A percentile compares a stretch with the other conserved stretches of the same genome.
Conservation (phyloP, 1,139 yeast species). For the Neolecta irregularis region DNA sequence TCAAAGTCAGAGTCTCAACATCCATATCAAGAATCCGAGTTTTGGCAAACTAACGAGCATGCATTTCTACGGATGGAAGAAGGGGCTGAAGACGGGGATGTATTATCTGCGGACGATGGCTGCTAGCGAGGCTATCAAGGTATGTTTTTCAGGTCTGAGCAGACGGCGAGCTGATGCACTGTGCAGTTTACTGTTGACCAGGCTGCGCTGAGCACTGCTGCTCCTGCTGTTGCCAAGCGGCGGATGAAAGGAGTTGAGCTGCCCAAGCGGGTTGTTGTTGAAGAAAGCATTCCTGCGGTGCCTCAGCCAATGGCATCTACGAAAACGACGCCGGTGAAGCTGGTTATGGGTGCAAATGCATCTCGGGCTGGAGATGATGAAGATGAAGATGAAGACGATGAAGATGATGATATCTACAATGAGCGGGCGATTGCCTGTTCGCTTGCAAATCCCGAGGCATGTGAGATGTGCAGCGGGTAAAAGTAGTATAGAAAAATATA, state of each 20-base stretch:
- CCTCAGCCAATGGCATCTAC: constrained; percentile 9
- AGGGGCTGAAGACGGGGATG: constrained; percentile 96
- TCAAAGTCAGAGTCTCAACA: constrained; percentile 84
- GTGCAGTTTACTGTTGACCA: constrained; percentile 68
- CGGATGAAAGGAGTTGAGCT: constrained; percentile 17
- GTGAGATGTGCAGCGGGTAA: constrained; percentile 98
- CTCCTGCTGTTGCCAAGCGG: constrained; percentile 21
- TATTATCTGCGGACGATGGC: constrained; percentile 92
- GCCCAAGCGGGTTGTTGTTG: constrained; percentile 19
- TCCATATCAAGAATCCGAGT: constrained; percentile 72
- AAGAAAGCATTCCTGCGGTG: constrained; percentile 23
- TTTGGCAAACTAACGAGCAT: constrained; percentile 89
- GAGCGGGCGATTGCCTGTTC: constrained; percentile 94
- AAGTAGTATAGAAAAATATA: neutral
- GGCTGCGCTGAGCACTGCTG: constrained; percentile 27
- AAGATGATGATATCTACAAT: constrained; percentile 59
- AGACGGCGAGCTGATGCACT: neutral
- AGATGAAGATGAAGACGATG: constrained; percentile 19
- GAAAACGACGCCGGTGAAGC: neutral
- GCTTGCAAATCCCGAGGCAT: constrained; percentile 87
- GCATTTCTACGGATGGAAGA: constrained; percentile 97
- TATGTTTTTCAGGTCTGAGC: neutral
- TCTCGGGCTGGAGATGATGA: constrained; percentile 14
- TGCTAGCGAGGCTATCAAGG: constrained; percentile 70
- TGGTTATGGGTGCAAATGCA: constrained; percentile 6